phyloP scores from a whole-genome alignment of 306 rosid genomes.

The Fagus crenata region DNA sequence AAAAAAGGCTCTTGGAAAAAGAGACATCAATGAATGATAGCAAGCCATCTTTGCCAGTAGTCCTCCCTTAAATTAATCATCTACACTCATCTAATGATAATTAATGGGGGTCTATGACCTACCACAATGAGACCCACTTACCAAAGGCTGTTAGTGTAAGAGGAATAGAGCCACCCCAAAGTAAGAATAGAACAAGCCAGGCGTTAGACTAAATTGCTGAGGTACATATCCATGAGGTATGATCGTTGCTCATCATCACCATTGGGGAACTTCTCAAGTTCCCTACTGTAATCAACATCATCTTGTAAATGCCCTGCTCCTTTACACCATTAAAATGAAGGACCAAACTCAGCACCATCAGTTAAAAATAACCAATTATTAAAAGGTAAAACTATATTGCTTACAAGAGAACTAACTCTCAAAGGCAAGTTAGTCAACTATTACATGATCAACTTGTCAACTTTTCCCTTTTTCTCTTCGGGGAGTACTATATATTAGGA shows the following conservation, averaged over 20 bases:
- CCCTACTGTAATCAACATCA: slow-evolving; percentile 70
- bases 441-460: not conserved
- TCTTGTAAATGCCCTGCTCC: slow-evolving; percentile 88
- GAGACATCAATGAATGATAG: not conserved
- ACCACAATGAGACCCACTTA: not conserved
- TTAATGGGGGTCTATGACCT: not conserved
- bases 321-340: slow-evolving; percentile 61
- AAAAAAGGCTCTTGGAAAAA: not conserved
- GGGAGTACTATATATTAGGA: not conserved
- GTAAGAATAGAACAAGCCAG: not conserved
- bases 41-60: too few species aligned
- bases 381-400: not conserved
- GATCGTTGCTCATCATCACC: slow-evolving; percentile 72
- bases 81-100: not conserved
- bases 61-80: not conserved
- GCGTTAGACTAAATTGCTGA: not conserved
- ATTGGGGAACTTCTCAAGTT: slow-evolving; percentile 55
- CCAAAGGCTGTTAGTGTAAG: not conserved
- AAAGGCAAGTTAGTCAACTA: not conserved
- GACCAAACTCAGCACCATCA: slow-evolving; percentile 30
- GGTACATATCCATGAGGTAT: slow-evolving; percentile 54
- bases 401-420: not conserved
- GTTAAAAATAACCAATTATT: not conserved
- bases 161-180: not conserved
- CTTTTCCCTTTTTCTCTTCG: not conserved